These are phyloP conservation scores for Paraphaeosphaeria minitans DNA, from an alignment of 2,329 filamentous ascomycete genomes.

Conservation along the genomic window DNA sequence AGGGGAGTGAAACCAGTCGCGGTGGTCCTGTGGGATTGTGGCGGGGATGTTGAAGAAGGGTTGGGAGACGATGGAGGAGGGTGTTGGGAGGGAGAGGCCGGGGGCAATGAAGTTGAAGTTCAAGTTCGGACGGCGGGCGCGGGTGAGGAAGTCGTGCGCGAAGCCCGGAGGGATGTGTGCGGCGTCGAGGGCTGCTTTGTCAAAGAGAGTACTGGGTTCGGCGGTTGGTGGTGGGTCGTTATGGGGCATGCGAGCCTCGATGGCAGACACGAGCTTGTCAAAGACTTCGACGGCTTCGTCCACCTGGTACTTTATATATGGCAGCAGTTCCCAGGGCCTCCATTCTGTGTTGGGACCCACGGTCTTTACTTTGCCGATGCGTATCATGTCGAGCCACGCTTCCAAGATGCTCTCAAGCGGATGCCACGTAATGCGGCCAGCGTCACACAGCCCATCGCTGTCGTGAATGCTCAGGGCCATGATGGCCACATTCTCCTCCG, in stretches of 20 bases:
- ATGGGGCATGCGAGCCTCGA: slow-evolving; percentile 16
- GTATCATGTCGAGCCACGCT: slow-evolving; percentile 23
- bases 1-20: neutral
- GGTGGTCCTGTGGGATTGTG: neutral
- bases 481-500: slow-evolving; percentile 16
- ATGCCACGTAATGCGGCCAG: slow-evolving; percentile 17
- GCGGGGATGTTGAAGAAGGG: slow-evolving; percentile 12
- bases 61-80: slow-evolving; percentile 11
- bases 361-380: slow-evolving; percentile 19
- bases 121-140: slow-evolving; percentile 15
- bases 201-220: slow-evolving; percentile 3
- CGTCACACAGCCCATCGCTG: slow-evolving; percentile 3
- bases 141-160: slow-evolving; percentile 16
- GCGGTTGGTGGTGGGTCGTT: neutral
- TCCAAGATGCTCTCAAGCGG: slow-evolving; percentile 18
- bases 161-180: slow-evolving; percentile 14
- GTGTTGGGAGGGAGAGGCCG: slow-evolving; percentile 17
- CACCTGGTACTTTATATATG: slow-evolving; percentile 18
- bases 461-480: slow-evolving; percentile 13
- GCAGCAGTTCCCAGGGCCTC: slow-evolving; percentile 17
- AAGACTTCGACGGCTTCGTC: slow-evolving; percentile 18
- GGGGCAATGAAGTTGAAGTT: slow-evolving; percentile 24
- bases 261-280: slow-evolving; percentile 19
- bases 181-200: slow-evolving; percentile 10
- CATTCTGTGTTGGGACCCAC: slow-evolving; percentile 10